Evolutionary conservation across 1,284 basidiomycete species (phyloP), one percentile per base, ranked within the genome.

Genomic region (Pyrrhoderma lamaoense): DNA sequence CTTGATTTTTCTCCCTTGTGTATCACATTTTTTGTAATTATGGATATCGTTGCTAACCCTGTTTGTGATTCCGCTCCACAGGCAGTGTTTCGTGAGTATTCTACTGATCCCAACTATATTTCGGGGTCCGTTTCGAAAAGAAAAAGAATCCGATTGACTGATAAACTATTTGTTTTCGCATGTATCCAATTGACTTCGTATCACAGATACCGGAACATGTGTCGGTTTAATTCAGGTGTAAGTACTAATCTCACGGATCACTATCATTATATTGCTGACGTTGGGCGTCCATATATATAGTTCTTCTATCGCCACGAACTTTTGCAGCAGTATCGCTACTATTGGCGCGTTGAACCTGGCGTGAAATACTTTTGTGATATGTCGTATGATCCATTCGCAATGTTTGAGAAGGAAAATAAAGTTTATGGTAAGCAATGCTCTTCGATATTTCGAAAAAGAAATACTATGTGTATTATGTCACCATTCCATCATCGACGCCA

Each of bases 221-320:
- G 88, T 64, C 77, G 90, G 42, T 93, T 87, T 68, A 87, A 91
- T 62, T 86, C 85, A 19, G 89, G 89, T 27, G 87, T 85, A 65
- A 64, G 85, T 62, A 35, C 22, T 34, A 22, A 40, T 51, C 18
- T 38, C 34, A 34, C 42, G 31, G 61, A 13, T 14, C 34, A 39
- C 38, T 55, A 45, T 49, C 56, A 49, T 54, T 59, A 53, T 42
- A 51, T 5, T 31, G 48, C 38, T 45, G 13, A 34, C 42, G 35
- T 9, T 34, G 27, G 27, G 27, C 27, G 11, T 11, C 7, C 46
- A 14, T 27, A 13, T 38, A 8, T 38, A 3, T 56, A 86, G 82
- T 87, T 81, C 68, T 88, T 91, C 69, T 92, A 81, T 69, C 73
- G 76, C 38, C 89, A 93, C 60, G 80, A 83, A 48, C 65, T 89